Base-by-base conservation (phyloP, 2,329 filamentous ascomycete genomes). In the Escovopsis sp. region DNA sequence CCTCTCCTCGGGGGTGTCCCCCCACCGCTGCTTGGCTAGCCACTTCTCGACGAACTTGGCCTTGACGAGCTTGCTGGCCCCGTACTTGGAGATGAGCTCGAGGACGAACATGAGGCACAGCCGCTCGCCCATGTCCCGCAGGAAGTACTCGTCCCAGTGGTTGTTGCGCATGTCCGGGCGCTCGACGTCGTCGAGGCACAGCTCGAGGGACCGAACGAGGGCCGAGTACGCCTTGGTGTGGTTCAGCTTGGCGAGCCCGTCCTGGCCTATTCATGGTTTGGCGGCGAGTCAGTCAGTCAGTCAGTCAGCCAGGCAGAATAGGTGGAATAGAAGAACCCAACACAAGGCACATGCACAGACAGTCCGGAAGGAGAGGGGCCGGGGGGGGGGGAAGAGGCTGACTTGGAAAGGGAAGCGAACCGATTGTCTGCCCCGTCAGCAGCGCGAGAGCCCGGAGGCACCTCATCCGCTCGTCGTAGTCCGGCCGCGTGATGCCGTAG, bases 1-100 rank as follows among this genome's bases (percentile, higher is more conserved):
- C 34, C 68, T 63, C 45, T 76, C 70, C 42, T 72, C 67, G 2
- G 68, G 60, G 1, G 59, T 60, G 14, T 67, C 62, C 15, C 81
- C 82, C 66, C 82, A 87, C 7, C 76, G 72, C 56, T 87, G 84
- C 50, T 74, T 76, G 30, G 67, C 71, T n/a, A 88, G 69, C 83
- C 83, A 88, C 43, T 74, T 76, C 45, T 80, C 76, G 33, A 88
- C 69, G 47, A 88, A 75, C 7, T 70, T 70, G 32, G 79, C 76
- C 54, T 74, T 67, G 42, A 80, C 61, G 14, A 86, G 60, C 41
- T 70, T 70, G 24, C 68, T 66, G 2, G 70, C 62, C 14, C 74
- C 70, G 49, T 74, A 73, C 46, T 73, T 72, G 45, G 67, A 69
- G n/a, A 81, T 65, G 3, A 86, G 62, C 45, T 76, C 67, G 30